phyloP scores from a whole-genome alignment of 768 basidiomycete genomes.

The Rhodotorula graminis region DNA sequence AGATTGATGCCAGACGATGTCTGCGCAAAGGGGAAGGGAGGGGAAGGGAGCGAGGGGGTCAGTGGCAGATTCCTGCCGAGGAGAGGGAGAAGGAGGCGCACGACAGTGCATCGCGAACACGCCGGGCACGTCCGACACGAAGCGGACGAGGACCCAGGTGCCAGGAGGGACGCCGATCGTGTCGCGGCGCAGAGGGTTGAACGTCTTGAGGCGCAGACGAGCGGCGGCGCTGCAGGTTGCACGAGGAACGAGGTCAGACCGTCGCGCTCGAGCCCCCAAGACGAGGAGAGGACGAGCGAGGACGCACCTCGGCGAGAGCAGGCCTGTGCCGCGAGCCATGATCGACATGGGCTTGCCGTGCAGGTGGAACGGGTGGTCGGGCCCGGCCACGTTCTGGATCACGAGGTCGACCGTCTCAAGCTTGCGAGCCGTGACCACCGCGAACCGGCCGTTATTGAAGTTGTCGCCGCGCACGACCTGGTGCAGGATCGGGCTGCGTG shows the following conservation, averaged over 20 bases:
- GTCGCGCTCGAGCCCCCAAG: no score
- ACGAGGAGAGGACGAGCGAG: no score
- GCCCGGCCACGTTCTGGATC: background rate
- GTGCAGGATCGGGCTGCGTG: slow-evolving; percentile 2
- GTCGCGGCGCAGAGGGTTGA: slow-evolving; percentile 23
- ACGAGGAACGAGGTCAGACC: no score
- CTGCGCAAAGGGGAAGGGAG: background rate
- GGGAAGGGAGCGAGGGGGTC: no score
- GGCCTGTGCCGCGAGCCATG: background rate
- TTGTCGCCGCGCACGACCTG: slow-evolving; percentile 8
- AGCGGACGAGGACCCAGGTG: background rate
- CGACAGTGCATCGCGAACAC: slow-evolving; percentile 9
- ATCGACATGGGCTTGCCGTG: background rate
- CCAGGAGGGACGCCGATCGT: slow-evolving; percentile 7
- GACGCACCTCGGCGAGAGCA: background rate
- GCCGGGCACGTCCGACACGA: slow-evolving; percentile 3
- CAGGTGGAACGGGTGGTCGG: slow-evolving; percentile 20
- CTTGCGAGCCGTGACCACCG: background rate
- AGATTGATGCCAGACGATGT: background rate
- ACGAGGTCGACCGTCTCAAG: background rate
- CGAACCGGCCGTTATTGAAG: background rate
- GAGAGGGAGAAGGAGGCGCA: background rate
- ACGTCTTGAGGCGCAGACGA: background rate
- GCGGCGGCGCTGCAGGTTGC: background rate
- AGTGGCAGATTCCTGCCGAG: background rate